These are phyloP conservation scores for Fistulifera solaris DNA, from an alignment of 108 stramenopile genomes.

Conservation along the genomic window DNA sequence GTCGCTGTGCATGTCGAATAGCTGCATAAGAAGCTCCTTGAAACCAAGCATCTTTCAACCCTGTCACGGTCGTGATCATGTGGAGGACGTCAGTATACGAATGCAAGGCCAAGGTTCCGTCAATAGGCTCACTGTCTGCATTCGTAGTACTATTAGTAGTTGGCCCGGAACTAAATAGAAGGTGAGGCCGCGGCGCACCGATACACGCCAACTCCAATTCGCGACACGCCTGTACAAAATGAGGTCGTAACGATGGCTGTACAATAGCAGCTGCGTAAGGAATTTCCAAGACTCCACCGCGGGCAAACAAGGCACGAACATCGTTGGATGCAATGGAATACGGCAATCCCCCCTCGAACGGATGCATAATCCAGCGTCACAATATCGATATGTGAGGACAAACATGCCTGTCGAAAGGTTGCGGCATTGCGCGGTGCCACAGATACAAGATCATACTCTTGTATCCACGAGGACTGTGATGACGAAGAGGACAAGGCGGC, in stretches of 20 bases:
- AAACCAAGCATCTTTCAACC: too few relatives aligned
- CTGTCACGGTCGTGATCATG: too few relatives aligned
- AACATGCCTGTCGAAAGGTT: conserved; percentile 50
- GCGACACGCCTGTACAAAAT: conserved; percentile 40
- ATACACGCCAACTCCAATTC: conserved; percentile 37
- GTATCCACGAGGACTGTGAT: too few relatives aligned
- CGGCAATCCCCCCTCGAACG: conserved; percentile 36
- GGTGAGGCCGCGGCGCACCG: conserved; percentile 21
- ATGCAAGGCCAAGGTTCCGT: too few relatives aligned
- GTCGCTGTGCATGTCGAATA: too few relatives aligned
- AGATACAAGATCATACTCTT: conserved; percentile 53
- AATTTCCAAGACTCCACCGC: conserved; percentile 53
- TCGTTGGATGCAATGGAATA: conserved; percentile 45
- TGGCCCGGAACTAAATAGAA: conserved; percentile 50
- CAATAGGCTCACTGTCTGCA: too few relatives aligned
- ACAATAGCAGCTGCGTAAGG: conserved; percentile 55
- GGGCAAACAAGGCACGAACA: conserved; percentile 29
- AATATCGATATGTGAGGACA: conserved; percentile 27
- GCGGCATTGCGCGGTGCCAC: conserved; percentile 57
- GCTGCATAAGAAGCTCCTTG: too few relatives aligned
- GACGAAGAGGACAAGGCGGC: not conserved
- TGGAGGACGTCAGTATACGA: too few relatives aligned
- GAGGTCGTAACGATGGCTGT: conserved; percentile 39
- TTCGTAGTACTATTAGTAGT: not conserved
- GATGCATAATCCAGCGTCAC: conserved; percentile 56